Evolutionary conservation across 2,329 filamentous ascomycete genomes (phyloP), one percentile per base, ranked within the genome.

Genomic region (Tolypocladium sp.): DNA sequence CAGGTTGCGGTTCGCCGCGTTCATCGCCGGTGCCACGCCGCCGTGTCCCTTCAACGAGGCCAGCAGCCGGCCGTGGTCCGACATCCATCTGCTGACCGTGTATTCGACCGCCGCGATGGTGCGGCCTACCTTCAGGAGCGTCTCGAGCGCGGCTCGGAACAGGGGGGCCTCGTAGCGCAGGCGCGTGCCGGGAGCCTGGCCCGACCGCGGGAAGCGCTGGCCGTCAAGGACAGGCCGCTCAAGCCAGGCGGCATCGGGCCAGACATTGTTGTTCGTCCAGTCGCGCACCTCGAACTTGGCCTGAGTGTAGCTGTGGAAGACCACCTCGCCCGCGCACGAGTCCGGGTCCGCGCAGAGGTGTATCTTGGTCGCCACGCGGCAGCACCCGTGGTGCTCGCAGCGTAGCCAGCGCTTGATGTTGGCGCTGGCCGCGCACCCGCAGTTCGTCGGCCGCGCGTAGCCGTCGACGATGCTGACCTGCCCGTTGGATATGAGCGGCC

Each of bases 331-430:
- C 5, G 6, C 4, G 55, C 66, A 68, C 2, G 52, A 35, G 13
- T 59, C 57, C 4, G 55, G 17, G 9, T 57, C 13, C 1, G 59
- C 58, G 22, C 69, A 71, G 51, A 46, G 56, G n/a, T 62, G 33
- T 33, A 62, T 60, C 17, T 52, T 60, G 46, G 49, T 33, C 1
- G 60, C 61, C 57, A 60, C 56, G 52, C 63, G 61, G 57, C 70
- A 72, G 59, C 70, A 72, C 2, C 64, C 65, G 51, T 72, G 70
- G 1, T 63, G 41, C 0, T 61, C 59, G 38, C 70, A 72, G 35
- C 58, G 60, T 33, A 66, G 22, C 51, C 56, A 58, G 3, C 56
- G 35, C 13, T 57, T 57, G 37, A 59, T 44, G 6, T 35, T 6
- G 8, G 57, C 46, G n/a, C 60, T n/a, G 2, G 25, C 20, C 15